Conservation (phyloP, 805 yeast species). For the Metschnikowia hibisci region DNA sequence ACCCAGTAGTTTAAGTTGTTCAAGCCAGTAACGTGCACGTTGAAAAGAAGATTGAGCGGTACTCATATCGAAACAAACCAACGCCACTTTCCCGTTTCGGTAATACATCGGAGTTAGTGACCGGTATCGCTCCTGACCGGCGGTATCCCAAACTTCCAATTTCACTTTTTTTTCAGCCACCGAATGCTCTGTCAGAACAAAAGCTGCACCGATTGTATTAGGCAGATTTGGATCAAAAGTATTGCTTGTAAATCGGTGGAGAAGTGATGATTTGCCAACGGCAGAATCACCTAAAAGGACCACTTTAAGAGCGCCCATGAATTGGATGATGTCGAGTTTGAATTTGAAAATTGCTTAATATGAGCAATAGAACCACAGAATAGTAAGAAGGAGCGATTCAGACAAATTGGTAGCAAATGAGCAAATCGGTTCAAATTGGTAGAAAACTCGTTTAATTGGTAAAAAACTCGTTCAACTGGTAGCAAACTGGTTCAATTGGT, state of each 20-base stretch:
- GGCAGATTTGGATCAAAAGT: conserved; percentile 76
- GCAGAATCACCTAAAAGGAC: conserved; percentile 52
- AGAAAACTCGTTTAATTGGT: too few species aligned
- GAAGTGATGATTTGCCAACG: conserved; percentile 69
- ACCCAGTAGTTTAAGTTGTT: conserved; percentile 50
- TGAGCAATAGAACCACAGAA: too few species aligned
- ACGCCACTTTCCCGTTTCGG: conserved; percentile 51
- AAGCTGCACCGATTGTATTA: conserved; percentile 98
- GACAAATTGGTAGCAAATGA: too few species aligned
- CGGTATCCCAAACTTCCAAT: conserved; percentile 89
- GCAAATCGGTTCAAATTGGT: too few species aligned
- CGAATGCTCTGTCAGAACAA: conserved; percentile 67
- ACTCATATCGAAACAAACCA: conserved; percentile 82
- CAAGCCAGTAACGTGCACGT: conserved; percentile 87
- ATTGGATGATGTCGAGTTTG: too few species aligned
- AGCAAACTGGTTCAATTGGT: too few species aligned
- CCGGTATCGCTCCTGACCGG: conserved; percentile 67
- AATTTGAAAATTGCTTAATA: too few species aligned
- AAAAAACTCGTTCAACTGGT: too few species aligned
- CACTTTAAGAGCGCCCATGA: conserved; percentile 23
- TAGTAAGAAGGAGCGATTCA: too few species aligned
- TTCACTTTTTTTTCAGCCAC: conserved; percentile 42
- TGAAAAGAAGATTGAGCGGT: conserved; percentile 45
- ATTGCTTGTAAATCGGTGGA: conserved; percentile 69
- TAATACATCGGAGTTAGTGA: conserved; percentile 46